Conservation (phyloP, 1,139 yeast genomes). For the Geotrichum aggregatum region DNA sequence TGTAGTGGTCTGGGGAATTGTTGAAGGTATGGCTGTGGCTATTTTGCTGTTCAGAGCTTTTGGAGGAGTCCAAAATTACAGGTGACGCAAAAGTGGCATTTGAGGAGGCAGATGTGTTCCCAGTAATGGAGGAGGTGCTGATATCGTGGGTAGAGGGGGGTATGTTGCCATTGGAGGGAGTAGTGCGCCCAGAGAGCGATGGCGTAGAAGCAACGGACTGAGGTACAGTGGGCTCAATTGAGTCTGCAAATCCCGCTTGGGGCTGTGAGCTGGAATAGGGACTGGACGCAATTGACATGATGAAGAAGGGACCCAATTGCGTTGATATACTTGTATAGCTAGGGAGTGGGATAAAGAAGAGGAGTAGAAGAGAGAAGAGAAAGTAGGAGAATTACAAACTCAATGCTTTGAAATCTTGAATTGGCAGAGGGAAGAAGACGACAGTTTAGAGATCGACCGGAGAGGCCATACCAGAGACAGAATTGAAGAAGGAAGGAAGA, state of each 20-base stretch:
- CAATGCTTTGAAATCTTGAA: not conserved
- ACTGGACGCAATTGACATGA: not conserved
- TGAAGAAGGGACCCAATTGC: not conserved
- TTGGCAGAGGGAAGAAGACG: not conserved
- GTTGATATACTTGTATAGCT: too few relatives aligned
- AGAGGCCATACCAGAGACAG: too few relatives aligned
- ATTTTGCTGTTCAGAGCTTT: not conserved
- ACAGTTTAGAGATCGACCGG: not conserved
- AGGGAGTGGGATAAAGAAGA: not conserved
- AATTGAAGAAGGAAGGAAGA: too few relatives aligned
- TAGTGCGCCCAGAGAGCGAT: not conserved
- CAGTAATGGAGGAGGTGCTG: conserved; percentile 4
- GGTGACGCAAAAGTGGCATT: conserved; percentile 1
- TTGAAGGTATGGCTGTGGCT: not conserved
- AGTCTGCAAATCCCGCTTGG: not conserved
- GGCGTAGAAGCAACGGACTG: not conserved
- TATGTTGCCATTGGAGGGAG: not conserved
- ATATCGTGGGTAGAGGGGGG: not conserved
- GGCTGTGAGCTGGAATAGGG: not conserved
- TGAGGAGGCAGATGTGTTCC: not conserved
- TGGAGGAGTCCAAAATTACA: conserved; percentile 7
- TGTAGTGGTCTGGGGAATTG: conserved; percentile 6
- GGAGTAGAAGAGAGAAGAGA: not conserved
- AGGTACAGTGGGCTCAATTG: not conserved
- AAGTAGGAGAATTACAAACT: not conserved